Evolutionary conservation across 2,329 filamentous ascomycete species (phyloP).

Genomic region (Talaromyces sp.): DNA sequence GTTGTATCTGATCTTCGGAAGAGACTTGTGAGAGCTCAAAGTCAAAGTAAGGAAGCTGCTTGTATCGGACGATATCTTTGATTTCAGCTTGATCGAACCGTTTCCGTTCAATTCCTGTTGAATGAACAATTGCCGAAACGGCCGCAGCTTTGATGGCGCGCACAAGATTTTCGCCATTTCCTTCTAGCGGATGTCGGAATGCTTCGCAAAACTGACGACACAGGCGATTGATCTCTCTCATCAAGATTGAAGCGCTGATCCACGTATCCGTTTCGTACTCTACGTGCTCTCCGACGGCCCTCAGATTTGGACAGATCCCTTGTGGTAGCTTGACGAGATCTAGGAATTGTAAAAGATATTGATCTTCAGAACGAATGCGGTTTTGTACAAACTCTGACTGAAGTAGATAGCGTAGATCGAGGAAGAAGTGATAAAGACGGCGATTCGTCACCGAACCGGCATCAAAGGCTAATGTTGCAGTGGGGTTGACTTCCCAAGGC

Average conservation of each 20-base stretch:
- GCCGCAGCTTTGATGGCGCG: conserved; percentile 61
- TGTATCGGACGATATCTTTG: conserved; percentile 79
- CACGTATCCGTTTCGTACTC: conserved; percentile 98
- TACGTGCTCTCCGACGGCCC: conserved; percentile 89
- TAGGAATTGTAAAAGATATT: conserved; percentile 89
- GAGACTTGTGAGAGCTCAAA: conserved; percentile 75
- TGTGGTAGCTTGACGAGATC: conserved; percentile 95
- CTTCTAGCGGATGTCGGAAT: conserved; percentile 64
- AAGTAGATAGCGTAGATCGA: conserved; percentile 87
- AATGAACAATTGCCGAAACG: conserved; percentile 80
- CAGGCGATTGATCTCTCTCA: conserved; percentile 87
- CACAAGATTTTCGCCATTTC: conserved; percentile 63
- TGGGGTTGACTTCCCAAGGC: conserved; percentile 79
- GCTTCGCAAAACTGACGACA: conserved; percentile 84
- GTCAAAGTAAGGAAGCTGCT: conserved; percentile 69
- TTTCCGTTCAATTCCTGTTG: conserved; percentile 77
- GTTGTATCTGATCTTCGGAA: conserved; percentile 36
- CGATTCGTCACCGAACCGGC: conserved; percentile 91
- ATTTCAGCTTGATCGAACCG: conserved; percentile 84
- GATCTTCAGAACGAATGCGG: conserved; percentile 71
- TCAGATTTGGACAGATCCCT: conserved; percentile 89
- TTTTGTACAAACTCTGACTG: conserved; percentile 83
- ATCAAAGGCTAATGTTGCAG: conserved; percentile 85
- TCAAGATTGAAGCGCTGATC: conserved; percentile 93
- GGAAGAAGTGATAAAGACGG: conserved; percentile 95